A percentile compares a stretch with the other conserved stretches of the same genome.
These are phyloP conservation scores for Oldenlandia corymbosa DNA, from an alignment of 257 asterid genomes.

Conservation along the genomic window DNA sequence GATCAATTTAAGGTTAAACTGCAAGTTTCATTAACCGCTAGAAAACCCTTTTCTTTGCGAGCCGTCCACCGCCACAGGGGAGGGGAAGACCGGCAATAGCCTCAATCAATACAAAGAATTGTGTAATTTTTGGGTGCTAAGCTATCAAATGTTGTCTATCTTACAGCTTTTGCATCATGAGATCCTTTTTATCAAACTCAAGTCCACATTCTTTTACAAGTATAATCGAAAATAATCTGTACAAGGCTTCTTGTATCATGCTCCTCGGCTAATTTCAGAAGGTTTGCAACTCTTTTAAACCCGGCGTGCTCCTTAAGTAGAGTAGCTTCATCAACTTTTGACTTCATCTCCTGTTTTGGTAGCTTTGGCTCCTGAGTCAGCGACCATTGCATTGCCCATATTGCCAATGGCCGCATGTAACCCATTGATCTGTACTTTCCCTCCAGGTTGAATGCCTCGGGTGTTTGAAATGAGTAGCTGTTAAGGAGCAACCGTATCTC, in stretches of 20 bases:
- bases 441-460: conserved; percentile 76
- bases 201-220: conserved; percentile 58
- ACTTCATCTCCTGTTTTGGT: conserved; percentile 36
- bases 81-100: no score
- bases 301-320: conserved; percentile 66
- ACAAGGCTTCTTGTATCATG: conserved; percentile 57
- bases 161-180: background rate
- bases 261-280: conserved; percentile 61
- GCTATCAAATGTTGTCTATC: background rate
- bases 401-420: conserved; percentile 91
- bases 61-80: no score
- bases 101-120: background rate
- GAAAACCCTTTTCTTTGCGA: no score
- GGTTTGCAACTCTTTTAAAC: conserved; percentile 67
- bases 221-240: conserved; percentile 66
- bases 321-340: conserved; percentile 47
- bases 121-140: background rate
- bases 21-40: no score
- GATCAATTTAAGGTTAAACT: no score
- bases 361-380: conserved; percentile 41
- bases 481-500: background rate
- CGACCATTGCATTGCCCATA: conserved; percentile 99
- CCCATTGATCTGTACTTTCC: conserved; percentile 69
- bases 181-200: conserved; percentile 9
- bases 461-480: conserved; percentile 89